phyloP scores from a whole-genome alignment of 257 asterid genomes.

The Solanum acaule region DNA sequence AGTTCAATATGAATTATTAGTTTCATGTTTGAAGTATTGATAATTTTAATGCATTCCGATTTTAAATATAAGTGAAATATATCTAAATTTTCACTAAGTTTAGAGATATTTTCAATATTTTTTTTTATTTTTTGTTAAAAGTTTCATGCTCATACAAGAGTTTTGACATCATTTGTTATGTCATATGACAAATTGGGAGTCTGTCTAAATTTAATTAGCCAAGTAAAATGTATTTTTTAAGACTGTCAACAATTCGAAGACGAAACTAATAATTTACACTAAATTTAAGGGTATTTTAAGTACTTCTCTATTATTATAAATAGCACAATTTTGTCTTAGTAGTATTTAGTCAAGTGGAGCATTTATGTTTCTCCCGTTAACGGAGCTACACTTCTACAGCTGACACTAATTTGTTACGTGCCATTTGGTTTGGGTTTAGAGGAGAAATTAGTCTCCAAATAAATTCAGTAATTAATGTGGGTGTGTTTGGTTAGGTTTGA shows the following conservation, averaged over 20 bases:
- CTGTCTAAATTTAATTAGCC: not conserved
- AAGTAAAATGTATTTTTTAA: too few species aligned
- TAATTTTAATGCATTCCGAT: too few species aligned
- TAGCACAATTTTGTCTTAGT: not conserved
- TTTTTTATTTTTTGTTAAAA: fast-evolving
- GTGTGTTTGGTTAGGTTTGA: not conserved
- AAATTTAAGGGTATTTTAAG: not conserved
- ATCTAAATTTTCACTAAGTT: fast-evolving
- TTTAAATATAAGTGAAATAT: too few species aligned
- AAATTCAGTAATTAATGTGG: not conserved
- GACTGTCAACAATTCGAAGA: too few species aligned
- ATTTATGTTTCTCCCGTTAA: not conserved
- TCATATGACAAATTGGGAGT: not conserved
- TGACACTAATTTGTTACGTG: not conserved
- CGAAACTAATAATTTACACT: too few species aligned
- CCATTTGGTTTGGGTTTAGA: not conserved
- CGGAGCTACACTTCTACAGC: not conserved
- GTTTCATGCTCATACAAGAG: fast-evolving
- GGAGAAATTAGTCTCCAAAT: not conserved
- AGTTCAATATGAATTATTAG: too few species aligned
- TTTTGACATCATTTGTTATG: too few species aligned
- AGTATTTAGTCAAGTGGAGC: not conserved
- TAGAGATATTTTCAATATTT: fast-evolving
- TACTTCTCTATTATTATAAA: not conserved
- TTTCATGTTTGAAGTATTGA: too few species aligned